A percentile compares a stretch with the other conserved stretches of the same genome.
These are phyloP conservation scores for Phaffomyces thermotolerans DNA, from an alignment of 805 yeast genomes.

Conservation along the genomic window DNA sequence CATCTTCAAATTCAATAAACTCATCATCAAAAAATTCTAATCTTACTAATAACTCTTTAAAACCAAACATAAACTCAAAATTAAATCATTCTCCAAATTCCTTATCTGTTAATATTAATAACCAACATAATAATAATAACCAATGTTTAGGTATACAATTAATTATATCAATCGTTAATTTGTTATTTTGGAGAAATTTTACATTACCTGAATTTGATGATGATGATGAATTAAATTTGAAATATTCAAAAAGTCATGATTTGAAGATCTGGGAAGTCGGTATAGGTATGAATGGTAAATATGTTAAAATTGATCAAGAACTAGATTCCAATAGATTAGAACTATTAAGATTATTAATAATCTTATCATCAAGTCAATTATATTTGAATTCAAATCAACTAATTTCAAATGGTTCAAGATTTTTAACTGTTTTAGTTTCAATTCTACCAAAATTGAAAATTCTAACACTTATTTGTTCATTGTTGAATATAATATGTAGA, in stretches of 20 bases:
- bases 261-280: constrained; percentile 75
- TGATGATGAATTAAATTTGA: constrained; percentile 3
- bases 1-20: constrained; percentile 19
- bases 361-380: constrained; percentile 54
- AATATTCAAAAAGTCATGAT: constrained; percentile 22
- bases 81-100: constrained; percentile 12
- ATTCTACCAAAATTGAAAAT: constrained; percentile 41
- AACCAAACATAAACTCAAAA: constrained; percentile 14
- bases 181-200: constrained; percentile 53
- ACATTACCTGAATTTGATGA: constrained; percentile 31
- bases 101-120: constrained; percentile 12
- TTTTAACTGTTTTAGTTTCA: constrained; percentile 47
- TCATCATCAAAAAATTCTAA: constrained; percentile 5
- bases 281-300: constrained; percentile 39
- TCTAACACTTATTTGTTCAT: constrained; percentile 55
- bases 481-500: constrained; percentile 57
- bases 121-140: constrained; percentile 1
- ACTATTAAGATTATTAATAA: constrained; percentile 51
- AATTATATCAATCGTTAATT: constrained; percentile 31
- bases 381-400: constrained; percentile 40
- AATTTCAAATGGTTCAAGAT: constrained; percentile 50
- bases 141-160: constrained; percentile 29
- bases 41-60: constrained; percentile 11
- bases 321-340: constrained; percentile 64
- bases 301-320: constrained; percentile 29